Conservation (phyloP, 306 rosid genomes). For the barrel medic (Medicago truncatula) region MtrunA17r5.0-ANR NC_053046.1:4479501-4480000, state of each 20-base stretch:
- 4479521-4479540: conserved; percentile 94
- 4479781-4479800: conserved; percentile 66
- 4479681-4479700: conserved; percentile 47
- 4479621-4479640: conserved; percentile 66
- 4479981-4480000: conserved; percentile 91
- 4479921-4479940: conserved; percentile 34
- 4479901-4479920: background rate
- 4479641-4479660: conserved; percentile 42
- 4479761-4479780: conserved; percentile 96
- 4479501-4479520: conserved; percentile 63
- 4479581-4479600: conserved; percentile 65
- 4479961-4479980: conserved; percentile 59
- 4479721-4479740: conserved; percentile 66
- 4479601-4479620: conserved; percentile 75
- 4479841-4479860: conserved; percentile 89
- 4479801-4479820: conserved; percentile 95
- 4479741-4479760: conserved; percentile 84
- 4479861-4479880: conserved; percentile 59
- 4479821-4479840: conserved; percentile 82
- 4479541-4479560: conserved; percentile 91
- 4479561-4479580: conserved; percentile 66
- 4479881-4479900: conserved; percentile 32
- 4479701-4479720: conserved; percentile 52
- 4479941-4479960: conserved; percentile 22
- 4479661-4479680: conserved; percentile 51